phyloP scores from a whole-genome alignment of 225 moss, liverwort and hornwort genomes.

The Sphagnum tenellum region DNA sequence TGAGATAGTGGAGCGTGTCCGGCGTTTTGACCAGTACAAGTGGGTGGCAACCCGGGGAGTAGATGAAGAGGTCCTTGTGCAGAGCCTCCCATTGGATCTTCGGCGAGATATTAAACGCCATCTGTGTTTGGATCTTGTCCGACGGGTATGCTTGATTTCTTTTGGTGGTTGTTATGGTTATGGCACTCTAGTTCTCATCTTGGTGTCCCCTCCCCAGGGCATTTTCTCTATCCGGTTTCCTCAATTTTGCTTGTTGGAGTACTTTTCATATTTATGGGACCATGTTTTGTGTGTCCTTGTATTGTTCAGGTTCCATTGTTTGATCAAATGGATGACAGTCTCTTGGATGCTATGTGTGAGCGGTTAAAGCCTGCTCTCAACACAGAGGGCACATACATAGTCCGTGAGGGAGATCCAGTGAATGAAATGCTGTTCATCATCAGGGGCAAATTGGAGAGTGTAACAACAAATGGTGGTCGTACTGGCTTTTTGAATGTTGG shows the following conservation, averaged over 20 bases:
- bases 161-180: too few species aligned
- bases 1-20: slow-evolving; percentile 55
- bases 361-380: slow-evolving; percentile 72
- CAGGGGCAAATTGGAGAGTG: slow-evolving; percentile 72
- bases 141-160: slow-evolving; percentile 32
- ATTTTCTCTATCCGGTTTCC: too few species aligned
- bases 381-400: slow-evolving; percentile 66
- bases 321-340: slow-evolving; percentile 89
- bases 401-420: slow-evolving; percentile 91
- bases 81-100: slow-evolving; percentile 68
- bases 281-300: background rate
- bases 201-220: too few species aligned
- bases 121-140: slow-evolving; percentile 73
- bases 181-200: too few species aligned
- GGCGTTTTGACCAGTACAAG: slow-evolving; percentile 83
- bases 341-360: slow-evolving; percentile 95
- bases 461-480: slow-evolving; percentile 59
- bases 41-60: slow-evolving; percentile 90
- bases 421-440: slow-evolving; percentile 93
- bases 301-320: slow-evolving; percentile 69
- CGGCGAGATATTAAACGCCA: slow-evolving; percentile 90
- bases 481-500: slow-evolving; percentile 66
- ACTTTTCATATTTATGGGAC: too few species aligned
- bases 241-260: too few species aligned
- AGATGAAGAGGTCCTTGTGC: slow-evolving; percentile 66